Evolutionary conservation across 768 basidiomycete species (phyloP).

Genomic region (Leccinum arenicola): DNA sequence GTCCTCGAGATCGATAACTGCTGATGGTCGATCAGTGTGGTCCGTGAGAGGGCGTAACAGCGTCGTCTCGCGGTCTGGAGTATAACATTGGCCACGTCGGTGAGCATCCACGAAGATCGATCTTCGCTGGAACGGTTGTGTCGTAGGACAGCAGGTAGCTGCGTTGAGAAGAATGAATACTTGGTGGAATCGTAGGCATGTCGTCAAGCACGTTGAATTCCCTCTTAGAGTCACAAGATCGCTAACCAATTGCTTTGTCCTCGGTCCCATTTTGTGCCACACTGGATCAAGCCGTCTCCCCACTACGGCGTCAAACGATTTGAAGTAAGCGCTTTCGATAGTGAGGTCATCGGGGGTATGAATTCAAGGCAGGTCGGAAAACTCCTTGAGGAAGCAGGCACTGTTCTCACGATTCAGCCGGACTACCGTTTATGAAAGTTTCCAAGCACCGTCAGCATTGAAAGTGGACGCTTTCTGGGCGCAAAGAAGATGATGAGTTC

Average conservation of each 20-base stretch:
- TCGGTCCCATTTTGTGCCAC: conserved; percentile 95
- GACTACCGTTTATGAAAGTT: too few relatives aligned
- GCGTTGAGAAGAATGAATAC: background rate
- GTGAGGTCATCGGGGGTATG: conserved; percentile 75
- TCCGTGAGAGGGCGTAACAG: conserved; percentile 59
- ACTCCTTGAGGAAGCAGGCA: too few relatives aligned
- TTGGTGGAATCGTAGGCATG: background rate
- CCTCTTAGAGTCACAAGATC: conserved; percentile 84
- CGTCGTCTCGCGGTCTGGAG: conserved; percentile 76
- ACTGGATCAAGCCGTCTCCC: conserved; percentile 87
- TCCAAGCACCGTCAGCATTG: too few relatives aligned
- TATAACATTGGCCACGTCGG: conserved; percentile 86
- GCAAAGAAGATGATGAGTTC: too few relatives aligned
- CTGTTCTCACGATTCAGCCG: too few relatives aligned
- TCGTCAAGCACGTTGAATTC: conserved; percentile 44
- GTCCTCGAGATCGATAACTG: conserved; percentile 44
- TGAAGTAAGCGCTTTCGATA: conserved; percentile 91
- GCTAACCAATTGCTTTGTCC: conserved; percentile 85
- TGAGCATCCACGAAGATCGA: conserved; percentile 81
- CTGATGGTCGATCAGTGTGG: conserved; percentile 19
- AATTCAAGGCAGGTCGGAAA: too few relatives aligned
- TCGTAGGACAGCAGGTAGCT: conserved; percentile 86
- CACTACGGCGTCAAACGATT: conserved; percentile 86
- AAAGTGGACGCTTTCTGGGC: too few relatives aligned
- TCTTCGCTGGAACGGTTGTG: conserved; percentile 29